phyloP scores from a whole-genome alignment of 805 yeast species.

The Candida verbasci region DNA sequence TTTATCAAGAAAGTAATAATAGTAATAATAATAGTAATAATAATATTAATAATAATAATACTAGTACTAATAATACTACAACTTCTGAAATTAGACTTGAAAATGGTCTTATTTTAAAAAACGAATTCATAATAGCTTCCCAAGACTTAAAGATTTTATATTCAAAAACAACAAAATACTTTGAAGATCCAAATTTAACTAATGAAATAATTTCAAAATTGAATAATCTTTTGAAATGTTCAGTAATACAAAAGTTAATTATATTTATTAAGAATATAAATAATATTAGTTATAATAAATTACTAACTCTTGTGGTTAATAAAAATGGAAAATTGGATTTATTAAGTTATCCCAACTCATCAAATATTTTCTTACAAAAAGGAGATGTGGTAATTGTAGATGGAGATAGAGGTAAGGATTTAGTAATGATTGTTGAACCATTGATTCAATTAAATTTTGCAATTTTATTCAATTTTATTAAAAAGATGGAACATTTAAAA shows the following conservation, averaged over 20 bases:
- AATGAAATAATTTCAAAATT: slow-evolving; percentile 23
- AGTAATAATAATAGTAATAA: slow-evolving; percentile 7
- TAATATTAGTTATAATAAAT: slow-evolving; percentile 36
- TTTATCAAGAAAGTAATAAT: slow-evolving; percentile 9
- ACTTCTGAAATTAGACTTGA: slow-evolving; percentile 40
- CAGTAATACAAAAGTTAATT: slow-evolving; percentile 27
- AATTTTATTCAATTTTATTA: slow-evolving; percentile 65
- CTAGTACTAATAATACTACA: neutral
- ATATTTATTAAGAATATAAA: slow-evolving; percentile 37
- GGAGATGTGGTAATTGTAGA: slow-evolving; percentile 73
- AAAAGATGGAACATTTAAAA: slow-evolving; percentile 66
- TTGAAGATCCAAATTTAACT: slow-evolving; percentile 32
- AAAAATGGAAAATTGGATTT: slow-evolving; percentile 69
- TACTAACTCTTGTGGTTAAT: slow-evolving; percentile 47
- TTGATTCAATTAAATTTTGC: slow-evolving; percentile 60
- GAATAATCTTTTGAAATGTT: slow-evolving; percentile 21
- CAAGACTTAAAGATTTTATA: slow-evolving; percentile 47
- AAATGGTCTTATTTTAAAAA: slow-evolving; percentile 57
- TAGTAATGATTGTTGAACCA: slow-evolving; percentile 70
- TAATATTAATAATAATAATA: slow-evolving; percentile 7
- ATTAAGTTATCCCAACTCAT: slow-evolving; percentile 59
- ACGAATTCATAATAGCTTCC: slow-evolving; percentile 56
- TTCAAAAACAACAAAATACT: slow-evolving; percentile 49
- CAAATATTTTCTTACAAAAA: slow-evolving; percentile 54
- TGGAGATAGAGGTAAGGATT: slow-evolving; percentile 81